Conservation (phyloP, 257 asterid genomes). For the Nicotiana paniculata region DNA sequence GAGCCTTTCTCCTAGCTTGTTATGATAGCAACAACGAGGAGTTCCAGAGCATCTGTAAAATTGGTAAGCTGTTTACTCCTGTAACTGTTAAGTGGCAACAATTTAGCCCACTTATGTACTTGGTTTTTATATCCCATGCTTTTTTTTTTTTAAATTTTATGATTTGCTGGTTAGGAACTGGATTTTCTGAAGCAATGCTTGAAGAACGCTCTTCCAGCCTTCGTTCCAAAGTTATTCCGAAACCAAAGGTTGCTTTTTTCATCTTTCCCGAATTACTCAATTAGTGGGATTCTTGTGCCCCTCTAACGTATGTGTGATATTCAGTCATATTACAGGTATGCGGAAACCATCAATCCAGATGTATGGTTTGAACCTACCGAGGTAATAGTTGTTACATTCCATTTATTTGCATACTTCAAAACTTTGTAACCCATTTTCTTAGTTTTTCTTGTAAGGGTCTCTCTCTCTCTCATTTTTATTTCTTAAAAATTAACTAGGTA, state of each 20-base stretch:
- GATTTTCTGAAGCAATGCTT: conserved; percentile 84
- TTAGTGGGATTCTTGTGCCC: not conserved
- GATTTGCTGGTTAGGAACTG: conserved; percentile 59
- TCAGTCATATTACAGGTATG: conserved; percentile 81
- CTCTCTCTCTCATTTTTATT: not conserved
- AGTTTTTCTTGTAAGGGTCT: not conserved
- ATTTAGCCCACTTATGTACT: not conserved
- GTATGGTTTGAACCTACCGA: conserved; percentile 96
- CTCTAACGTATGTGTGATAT: conserved; percentile 18
- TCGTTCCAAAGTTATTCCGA: conserved; percentile 69
- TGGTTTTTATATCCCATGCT: not conserved
- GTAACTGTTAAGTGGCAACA: conserved; percentile 11
- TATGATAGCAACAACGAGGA: conserved; percentile 83
- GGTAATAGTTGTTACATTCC: conserved; percentile 39
- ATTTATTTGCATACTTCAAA: not conserved
- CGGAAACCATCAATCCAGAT: conserved; percentile 75
- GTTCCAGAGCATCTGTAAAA: conserved; percentile 92
- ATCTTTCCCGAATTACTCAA: conserved; percentile 1
- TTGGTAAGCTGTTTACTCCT: conserved; percentile 49
- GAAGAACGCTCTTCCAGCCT: conserved; percentile 86
- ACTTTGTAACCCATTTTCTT: not conserved
- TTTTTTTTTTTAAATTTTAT: not conserved
- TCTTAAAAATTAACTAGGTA: not conserved
- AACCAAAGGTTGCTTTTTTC: conserved; percentile 60
- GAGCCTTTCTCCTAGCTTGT: conserved; percentile 97